Percentiles rank a stretch among this genome's conserved stretches.
Evolutionary conservation across 2,329 filamentous ascomycete species (phyloP).

Genomic region (Lanzia echinophila): DNA sequence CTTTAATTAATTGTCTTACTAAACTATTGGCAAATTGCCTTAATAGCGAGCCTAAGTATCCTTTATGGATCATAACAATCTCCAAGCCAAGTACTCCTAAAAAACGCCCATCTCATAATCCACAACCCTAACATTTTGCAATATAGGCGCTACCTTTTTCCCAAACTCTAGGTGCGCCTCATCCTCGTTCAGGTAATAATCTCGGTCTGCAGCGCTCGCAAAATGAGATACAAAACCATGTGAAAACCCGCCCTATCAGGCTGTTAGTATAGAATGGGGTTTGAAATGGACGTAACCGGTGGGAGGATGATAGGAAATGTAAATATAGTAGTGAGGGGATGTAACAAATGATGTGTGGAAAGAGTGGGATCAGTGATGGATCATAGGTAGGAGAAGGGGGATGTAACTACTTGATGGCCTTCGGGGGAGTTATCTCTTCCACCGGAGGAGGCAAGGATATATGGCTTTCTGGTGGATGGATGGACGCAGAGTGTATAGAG

Average conservation of each 20-base stretch:
- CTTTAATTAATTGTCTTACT: too few relatives aligned
- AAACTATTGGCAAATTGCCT: too few relatives aligned
- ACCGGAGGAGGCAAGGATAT: slow-evolving; percentile 52
- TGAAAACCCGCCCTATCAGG: slow-evolving; percentile 51
- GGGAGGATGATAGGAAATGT: background rate
- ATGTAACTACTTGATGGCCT: slow-evolving; percentile 45
- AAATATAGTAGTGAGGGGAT: too few relatives aligned
- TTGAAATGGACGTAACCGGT: too few relatives aligned
- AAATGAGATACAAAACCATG: slow-evolving; percentile 68
- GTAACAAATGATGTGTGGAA: background rate
- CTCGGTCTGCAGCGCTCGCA: slow-evolving; percentile 52
- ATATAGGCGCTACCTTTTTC: slow-evolving; percentile 39
- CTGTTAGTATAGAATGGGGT: background rate
- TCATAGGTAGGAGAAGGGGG: background rate
- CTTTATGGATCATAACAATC: too few relatives aligned
- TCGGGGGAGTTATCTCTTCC: slow-evolving; percentile 58
- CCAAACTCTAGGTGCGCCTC: slow-evolving; percentile 56
- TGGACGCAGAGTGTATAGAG: slow-evolving; percentile 54
- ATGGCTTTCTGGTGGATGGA: slow-evolving; percentile 50
- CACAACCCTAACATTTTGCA: slow-evolving; percentile 50
- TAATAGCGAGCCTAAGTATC: too few relatives aligned
- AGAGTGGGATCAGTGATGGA: background rate
- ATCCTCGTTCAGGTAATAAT: slow-evolving; percentile 62
- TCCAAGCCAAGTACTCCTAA: slow-evolving; percentile 19
- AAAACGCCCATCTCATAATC: slow-evolving; percentile 52